Evolutionary conservation across 306 rosid species (phyloP).

Genomic region (Erythrophleum fordii): DNA sequence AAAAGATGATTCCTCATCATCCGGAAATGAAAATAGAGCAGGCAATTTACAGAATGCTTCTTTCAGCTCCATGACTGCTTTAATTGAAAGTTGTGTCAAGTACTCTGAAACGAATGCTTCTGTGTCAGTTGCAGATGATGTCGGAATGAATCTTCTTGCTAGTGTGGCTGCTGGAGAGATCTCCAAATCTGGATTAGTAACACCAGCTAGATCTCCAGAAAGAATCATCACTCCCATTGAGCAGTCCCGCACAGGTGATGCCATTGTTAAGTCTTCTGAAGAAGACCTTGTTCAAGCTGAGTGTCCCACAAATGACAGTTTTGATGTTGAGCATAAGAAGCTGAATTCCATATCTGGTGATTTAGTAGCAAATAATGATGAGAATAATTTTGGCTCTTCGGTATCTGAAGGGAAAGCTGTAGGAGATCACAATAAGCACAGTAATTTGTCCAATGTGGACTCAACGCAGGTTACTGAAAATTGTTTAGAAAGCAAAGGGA

Average conservation of each 20-base stretch:
- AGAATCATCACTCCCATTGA: slow-evolving; percentile 47
- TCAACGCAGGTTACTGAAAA: slow-evolving; percentile 23
- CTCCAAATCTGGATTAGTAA: slow-evolving; percentile 48
- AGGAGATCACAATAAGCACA: slow-evolving; percentile 31
- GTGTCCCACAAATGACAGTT: slow-evolving; percentile 28
- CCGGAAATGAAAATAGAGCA: slow-evolving; percentile 41
- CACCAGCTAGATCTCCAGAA: slow-evolving; percentile 57
- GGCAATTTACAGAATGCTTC: slow-evolving; percentile 63
- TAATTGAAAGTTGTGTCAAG: slow-evolving; percentile 66
- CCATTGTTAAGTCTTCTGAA: slow-evolving; percentile 41
- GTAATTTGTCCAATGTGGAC: slow-evolving; percentile 30
- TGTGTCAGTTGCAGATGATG: slow-evolving; percentile 56
- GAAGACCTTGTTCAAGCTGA: slow-evolving; percentile 35
- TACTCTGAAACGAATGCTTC: slow-evolving; percentile 53
- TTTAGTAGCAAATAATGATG: slow-evolving; percentile 39
- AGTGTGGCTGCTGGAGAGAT: slow-evolving; percentile 76
- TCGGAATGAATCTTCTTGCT: slow-evolving; percentile 74
- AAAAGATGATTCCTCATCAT: slow-evolving; percentile 43
- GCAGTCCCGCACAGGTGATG: slow-evolving; percentile 46
- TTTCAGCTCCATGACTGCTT: slow-evolving; percentile 62
- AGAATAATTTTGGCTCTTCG: slow-evolving; percentile 20
- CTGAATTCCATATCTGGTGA: slow-evolving; percentile 19
- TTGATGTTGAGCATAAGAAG: slow-evolving; percentile 32
- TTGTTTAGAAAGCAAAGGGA: slow-evolving; percentile 38
- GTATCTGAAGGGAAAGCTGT: slow-evolving; percentile 35